These are phyloP conservation scores for Echeveria elegans DNA, from an alignment of 164 flowering plant genomes.

Conservation along the genomic window DNA sequence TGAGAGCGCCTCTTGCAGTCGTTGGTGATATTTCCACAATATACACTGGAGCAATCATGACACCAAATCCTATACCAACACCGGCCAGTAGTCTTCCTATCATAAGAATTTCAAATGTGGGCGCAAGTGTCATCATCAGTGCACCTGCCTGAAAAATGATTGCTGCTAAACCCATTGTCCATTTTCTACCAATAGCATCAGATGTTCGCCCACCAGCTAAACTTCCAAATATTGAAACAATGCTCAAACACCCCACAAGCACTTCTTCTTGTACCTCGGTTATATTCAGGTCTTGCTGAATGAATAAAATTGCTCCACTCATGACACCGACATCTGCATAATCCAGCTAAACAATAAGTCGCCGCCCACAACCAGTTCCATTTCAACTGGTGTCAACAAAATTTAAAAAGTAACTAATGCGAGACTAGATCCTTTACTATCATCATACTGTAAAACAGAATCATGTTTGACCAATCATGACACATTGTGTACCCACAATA, in stretches of 20 bases:
- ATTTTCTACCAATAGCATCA: slow-evolving; percentile 81
- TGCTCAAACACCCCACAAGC: slow-evolving; percentile 69
- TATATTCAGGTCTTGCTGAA: slow-evolving; percentile 75
- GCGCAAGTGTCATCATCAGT: slow-evolving; percentile 66
- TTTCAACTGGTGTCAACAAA: no score
- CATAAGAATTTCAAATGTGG: slow-evolving; percentile 53
- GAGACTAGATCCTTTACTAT: background rate
- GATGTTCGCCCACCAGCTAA: slow-evolving; percentile 79
- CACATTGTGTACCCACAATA: background rate
- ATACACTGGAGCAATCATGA: slow-evolving; percentile 86
- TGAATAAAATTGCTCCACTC: slow-evolving; percentile 92
- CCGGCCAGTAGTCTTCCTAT: slow-evolving; percentile 81
- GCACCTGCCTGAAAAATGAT: slow-evolving; percentile 76
- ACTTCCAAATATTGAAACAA: slow-evolving; percentile 78
- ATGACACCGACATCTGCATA: slow-evolving; percentile 89
- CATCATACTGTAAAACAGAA: background rate
- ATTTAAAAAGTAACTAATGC: no score
- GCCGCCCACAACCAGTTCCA: background rate
- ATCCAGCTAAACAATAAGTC: slow-evolving; percentile 7
- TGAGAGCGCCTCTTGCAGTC: slow-evolving; percentile 57
- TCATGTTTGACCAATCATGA: no score
- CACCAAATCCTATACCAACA: slow-evolving; percentile 78
- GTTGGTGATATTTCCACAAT: slow-evolving; percentile 90
- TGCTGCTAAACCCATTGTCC: slow-evolving; percentile 93
- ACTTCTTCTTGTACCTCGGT: slow-evolving; percentile 81